phyloP scores from a whole-genome alignment of 2,329 filamentous ascomycete genomes.

The Mariannaea elegans region DNA sequence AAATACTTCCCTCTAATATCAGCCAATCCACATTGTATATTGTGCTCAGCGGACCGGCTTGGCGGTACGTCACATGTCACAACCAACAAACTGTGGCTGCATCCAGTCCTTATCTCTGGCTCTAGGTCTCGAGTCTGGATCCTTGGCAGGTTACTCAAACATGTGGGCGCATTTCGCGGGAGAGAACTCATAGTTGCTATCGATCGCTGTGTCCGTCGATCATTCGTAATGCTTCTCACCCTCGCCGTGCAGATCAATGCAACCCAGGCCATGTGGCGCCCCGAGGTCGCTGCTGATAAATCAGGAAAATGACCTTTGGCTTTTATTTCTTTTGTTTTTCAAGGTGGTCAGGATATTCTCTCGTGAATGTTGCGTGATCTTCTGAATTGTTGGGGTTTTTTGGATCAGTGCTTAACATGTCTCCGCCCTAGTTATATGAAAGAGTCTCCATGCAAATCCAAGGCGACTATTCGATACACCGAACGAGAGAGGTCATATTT shows the following conservation, averaged over 20 bases:
- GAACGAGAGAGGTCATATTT: too few species aligned
- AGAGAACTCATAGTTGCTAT: not conserved
- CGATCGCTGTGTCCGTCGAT: not conserved
- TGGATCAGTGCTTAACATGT: too few species aligned
- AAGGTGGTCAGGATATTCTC: too few species aligned
- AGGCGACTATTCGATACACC: too few species aligned
- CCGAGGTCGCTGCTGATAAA: not conserved
- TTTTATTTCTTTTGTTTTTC: not conserved
- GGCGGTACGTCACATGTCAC: not conserved
- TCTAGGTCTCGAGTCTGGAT: not conserved
- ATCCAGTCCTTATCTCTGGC: not conserved
- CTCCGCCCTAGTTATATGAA: too few species aligned
- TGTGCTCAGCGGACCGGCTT: not conserved
- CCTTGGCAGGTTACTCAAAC: not conserved
- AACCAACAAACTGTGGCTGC: not conserved
- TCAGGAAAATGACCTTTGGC: not conserved
- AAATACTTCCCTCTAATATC: not conserved
- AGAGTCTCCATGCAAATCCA: too few species aligned
- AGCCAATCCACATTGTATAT: not conserved
- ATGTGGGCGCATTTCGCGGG: not conserved
- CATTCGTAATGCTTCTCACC: not conserved
- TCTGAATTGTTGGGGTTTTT: too few species aligned
- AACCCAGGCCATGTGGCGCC: not conserved
- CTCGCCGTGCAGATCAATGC: not conserved
- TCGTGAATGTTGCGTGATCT: too few species aligned